Conservation (phyloP, 495 filamentous ascomycete species). For the Lasiosphaeria hispida region DNA sequence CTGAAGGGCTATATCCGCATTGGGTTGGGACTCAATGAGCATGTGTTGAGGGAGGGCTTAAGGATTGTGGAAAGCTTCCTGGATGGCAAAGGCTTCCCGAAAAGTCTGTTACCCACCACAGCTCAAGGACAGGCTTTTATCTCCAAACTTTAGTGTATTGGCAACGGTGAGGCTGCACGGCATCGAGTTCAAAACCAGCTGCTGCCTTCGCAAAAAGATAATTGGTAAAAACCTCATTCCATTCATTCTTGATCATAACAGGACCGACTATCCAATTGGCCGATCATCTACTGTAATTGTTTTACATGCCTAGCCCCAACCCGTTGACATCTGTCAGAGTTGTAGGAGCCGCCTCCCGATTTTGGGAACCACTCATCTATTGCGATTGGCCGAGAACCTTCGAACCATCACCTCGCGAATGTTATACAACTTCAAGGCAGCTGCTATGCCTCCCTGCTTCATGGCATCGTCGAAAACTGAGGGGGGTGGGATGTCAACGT, state of each 20-base stretch:
- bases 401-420: slow-evolving; percentile 79
- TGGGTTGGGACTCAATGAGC: slow-evolving; percentile 7
- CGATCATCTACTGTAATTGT: too few relatives aligned
- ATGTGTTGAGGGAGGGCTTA: slow-evolving; percentile 8
- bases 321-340: not conserved
- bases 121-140: too few relatives aligned
- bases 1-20: slow-evolving; percentile 75
- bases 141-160: too few relatives aligned
- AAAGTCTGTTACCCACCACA: too few relatives aligned
- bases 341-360: not conserved
- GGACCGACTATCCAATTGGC: not conserved
- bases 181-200: too few relatives aligned
- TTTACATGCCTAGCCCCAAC: not conserved
- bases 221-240: not conserved
- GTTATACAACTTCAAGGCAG: slow-evolving; percentile 65
- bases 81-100: too few relatives aligned
- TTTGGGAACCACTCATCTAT: slow-evolving; percentile 26
- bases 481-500: slow-evolving; percentile 87
- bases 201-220: not conserved
- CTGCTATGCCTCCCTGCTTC: slow-evolving; percentile 54
- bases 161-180: too few relatives aligned
- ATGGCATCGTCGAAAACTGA: slow-evolving; percentile 37
- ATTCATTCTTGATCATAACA: not conserved
- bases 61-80: slow-evolving; percentile 4
- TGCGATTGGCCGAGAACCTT: slow-evolving; percentile 83